Percentiles rank a stretch among this genome's conserved stretches.
Conservation (phyloP, 2,329 filamentous ascomycete species). For the Fusarium mexicanum region DNA sequence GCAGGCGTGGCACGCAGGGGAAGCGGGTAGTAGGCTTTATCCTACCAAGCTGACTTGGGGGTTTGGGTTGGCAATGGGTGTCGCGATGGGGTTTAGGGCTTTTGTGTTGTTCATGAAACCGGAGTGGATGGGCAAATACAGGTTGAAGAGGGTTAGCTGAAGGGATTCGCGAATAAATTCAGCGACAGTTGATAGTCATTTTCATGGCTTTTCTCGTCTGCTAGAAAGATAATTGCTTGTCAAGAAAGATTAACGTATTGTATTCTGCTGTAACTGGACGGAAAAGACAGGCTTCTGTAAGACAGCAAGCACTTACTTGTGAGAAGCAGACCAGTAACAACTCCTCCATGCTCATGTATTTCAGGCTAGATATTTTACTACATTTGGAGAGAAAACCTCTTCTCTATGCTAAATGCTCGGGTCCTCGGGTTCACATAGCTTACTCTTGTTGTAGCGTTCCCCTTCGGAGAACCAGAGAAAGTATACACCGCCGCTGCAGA, state of each 20-base stretch:
- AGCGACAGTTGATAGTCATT: neutral
- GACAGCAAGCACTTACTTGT: neutral
- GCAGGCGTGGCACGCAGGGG: neutral
- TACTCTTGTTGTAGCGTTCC: neutral
- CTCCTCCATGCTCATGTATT: neutral
- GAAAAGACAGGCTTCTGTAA: neutral
- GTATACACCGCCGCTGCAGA: neutral
- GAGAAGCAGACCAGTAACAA: neutral
- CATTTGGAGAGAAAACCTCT: rapidly evolving
- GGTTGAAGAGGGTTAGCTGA: neutral
- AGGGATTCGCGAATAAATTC: no score
- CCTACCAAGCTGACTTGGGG: neutral
- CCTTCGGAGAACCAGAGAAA: neutral
- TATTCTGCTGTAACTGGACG: rapidly evolving
- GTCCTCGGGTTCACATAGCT: neutral
- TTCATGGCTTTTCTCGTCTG: rapidly evolving
- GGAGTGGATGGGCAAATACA: neutral
- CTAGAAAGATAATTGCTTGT: neutral
- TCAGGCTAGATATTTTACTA: neutral
- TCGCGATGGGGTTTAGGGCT: neutral
- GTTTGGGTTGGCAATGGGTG: neutral
- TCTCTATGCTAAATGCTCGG: neutral
- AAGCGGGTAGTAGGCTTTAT: neutral
- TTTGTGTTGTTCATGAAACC: neutral
- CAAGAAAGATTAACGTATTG: neutral